Conservation (phyloP, 371 early-diverging fungal species). For the Cokeromyces recurvatus region DNA sequence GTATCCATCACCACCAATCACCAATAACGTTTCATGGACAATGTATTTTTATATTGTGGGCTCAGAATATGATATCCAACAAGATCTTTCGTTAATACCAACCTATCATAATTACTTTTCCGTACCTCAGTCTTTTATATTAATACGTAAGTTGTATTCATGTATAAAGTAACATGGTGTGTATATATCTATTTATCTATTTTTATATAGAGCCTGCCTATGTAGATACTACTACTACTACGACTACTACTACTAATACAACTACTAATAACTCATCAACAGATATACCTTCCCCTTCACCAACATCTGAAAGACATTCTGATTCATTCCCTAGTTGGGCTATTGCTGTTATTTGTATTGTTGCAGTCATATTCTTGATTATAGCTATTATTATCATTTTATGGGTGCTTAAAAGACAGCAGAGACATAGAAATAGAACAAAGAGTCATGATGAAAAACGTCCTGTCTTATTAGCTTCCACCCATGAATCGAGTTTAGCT, state of each 20-base stretch:
- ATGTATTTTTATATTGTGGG: conserved; percentile 28
- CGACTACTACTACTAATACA: conserved; percentile 7
- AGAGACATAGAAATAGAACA: conserved; percentile 20
- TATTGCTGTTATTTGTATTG: conserved; percentile 39
- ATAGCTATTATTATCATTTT: conserved; percentile 20
- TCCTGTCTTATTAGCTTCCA: conserved; percentile 3
- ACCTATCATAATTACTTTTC: conserved; percentile 23
- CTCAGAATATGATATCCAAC: conserved; percentile 18
- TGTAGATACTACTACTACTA: conserved; percentile 31
- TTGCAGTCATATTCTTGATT: conserved; percentile 19
- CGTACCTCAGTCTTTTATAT: conserved; percentile 24
- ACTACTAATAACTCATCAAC: neutral
- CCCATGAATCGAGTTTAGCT: conserved; percentile 8
- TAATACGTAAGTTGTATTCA: conserved; percentile 41
- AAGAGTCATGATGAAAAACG: conserved; percentile 10
- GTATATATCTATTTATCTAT: too few species aligned
- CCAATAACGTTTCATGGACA: conserved; percentile 23
- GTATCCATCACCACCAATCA: conserved; percentile 18
- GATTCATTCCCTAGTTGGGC: conserved; percentile 28
- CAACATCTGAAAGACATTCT: too few species aligned
- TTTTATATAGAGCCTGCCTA: too few species aligned
- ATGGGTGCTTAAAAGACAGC: conserved; percentile 22
- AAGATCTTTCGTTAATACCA: conserved; percentile 26
- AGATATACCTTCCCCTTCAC: neutral
- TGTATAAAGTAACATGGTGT: too few species aligned